A percentile compares a stretch with the other conserved stretches of the same genome.
Conservation (phyloP, 129 eudicot species). For the Solidago caesia region DNA sequence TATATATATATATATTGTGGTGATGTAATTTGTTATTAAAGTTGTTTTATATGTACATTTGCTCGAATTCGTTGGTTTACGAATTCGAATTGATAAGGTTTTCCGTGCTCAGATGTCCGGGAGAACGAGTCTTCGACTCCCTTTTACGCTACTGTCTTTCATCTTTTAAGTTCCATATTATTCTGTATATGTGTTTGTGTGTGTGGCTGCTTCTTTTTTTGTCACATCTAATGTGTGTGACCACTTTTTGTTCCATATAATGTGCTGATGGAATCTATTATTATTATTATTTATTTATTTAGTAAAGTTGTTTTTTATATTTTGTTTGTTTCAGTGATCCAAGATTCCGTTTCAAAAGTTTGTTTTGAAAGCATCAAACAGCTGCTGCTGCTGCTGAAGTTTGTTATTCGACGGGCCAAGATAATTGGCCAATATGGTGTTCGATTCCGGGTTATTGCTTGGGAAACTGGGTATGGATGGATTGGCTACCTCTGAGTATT, state of each 20-base stretch:
- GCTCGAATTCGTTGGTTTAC: too few relatives aligned
- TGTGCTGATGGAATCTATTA: constrained; percentile 9
- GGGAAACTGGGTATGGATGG: constrained; percentile 30
- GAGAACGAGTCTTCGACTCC: too few relatives aligned
- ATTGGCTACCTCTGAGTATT: constrained; percentile 51
- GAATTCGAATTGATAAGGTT: too few relatives aligned
- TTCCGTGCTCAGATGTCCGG: too few relatives aligned
- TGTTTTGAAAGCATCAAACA: constrained; percentile 12
- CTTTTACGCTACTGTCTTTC: background rate
- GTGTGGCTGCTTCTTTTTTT: background rate
- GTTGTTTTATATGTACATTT: too few relatives aligned
- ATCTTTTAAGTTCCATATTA: too few relatives aligned
- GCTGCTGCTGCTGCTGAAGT: constrained; percentile 31
- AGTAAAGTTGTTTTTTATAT: constrained; percentile 11
- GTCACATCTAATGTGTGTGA: background rate
- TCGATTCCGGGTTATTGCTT: constrained; percentile 37
- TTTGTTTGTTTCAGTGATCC: constrained; percentile 28
- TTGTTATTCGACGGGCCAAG: constrained; percentile 31
- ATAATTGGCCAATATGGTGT: constrained; percentile 45
- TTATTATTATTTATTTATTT: background rate
- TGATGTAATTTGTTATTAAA: too few relatives aligned
- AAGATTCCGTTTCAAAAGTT: constrained; percentile 17
- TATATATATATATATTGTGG: too few relatives aligned
- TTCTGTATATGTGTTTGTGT: background rate
- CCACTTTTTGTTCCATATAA: background rate